Conservation (phyloP, 495 filamentous ascomycete species). For the Neurospora sp. region DNA sequence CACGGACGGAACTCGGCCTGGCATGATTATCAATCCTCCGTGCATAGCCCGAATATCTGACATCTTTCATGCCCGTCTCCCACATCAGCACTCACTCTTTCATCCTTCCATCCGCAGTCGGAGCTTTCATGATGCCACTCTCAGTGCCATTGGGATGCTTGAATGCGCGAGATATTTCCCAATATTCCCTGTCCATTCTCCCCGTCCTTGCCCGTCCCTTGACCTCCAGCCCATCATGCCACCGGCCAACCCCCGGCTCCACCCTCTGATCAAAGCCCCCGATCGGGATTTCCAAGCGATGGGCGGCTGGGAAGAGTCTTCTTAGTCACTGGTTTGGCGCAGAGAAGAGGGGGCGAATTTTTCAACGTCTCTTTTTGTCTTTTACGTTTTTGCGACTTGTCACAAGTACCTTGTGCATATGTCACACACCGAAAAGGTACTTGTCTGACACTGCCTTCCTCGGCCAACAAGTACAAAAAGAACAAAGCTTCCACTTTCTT, state of each 20-base stretch:
- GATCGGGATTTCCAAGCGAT: not conserved
- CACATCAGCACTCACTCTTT: not conserved
- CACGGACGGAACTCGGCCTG: not conserved
- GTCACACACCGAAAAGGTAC: not conserved
- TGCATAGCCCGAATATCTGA: not conserved
- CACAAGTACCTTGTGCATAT: not conserved
- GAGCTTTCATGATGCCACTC: not conserved
- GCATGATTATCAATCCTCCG: not conserved
- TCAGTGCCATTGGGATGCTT: not conserved
- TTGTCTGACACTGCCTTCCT: not conserved
- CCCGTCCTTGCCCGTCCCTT: not conserved
- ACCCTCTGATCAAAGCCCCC: not conserved
- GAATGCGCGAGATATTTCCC: not conserved
- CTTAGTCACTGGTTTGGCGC: not conserved
- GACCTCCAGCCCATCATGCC: not conserved
- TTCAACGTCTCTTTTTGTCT: not conserved
- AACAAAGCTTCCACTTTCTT: not conserved
- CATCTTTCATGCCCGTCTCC: not conserved
- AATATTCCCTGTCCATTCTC: not conserved
- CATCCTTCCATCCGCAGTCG: not conserved
- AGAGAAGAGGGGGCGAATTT: not conserved
- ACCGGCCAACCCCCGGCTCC: not conserved
- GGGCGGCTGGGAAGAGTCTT: not conserved
- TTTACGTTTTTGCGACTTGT: not conserved
- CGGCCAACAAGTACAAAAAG: not conserved